Base-by-base conservation (phyloP, 352 stramenopile species). In the Pythium sukuiense region DNA sequence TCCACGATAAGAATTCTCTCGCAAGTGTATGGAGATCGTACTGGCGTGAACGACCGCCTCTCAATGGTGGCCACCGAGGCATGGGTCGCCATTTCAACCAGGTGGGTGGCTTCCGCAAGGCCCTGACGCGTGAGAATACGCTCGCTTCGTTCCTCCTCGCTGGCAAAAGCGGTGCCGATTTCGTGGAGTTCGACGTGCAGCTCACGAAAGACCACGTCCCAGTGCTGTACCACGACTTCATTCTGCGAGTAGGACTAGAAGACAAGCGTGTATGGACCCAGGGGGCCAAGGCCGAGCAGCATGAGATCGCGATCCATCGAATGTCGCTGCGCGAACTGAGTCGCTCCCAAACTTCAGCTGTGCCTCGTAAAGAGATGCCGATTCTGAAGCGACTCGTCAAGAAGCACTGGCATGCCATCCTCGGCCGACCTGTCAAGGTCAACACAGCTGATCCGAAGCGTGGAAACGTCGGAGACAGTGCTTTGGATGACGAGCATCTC, bases 111-210 rank as follows among this genome's bases (percentile, higher is more conserved):
- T 86, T 77, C 32, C 80, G 81, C 29, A 75, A 87, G 55, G 81
- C 83, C 7, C 52, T 88, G 12, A 90, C 80, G 0, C 79, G 86
- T 37, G 86, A 94, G 71, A 94, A 94, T 49, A 92, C 83, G 7
- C 61, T 94, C 5, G 73, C 81, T 11, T 92, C 83, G 26, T 87
- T 94, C 56, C 79, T 92, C 59, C 63, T 94, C 14, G 86, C 83
- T 9, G 81, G 83, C 32, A 69, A 72, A 12, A 86, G 73, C 39
- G 84, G 86, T 53, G 86, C 86, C 12, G 82, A 94, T 59, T 91
- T 90, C 66, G 83, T 94, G 20, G 86, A 94, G 61, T 92, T 94
- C 69, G 86, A 94, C 59, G 86, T 94, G 1, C 86, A 94, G 64
- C 68, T 94, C 33, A 92, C 86, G 11, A 92, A 89, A 55, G 86